Evolutionary conservation across 31 red algal genomes (phyloP).

Genomic region (Endocladia muricata): DNA sequence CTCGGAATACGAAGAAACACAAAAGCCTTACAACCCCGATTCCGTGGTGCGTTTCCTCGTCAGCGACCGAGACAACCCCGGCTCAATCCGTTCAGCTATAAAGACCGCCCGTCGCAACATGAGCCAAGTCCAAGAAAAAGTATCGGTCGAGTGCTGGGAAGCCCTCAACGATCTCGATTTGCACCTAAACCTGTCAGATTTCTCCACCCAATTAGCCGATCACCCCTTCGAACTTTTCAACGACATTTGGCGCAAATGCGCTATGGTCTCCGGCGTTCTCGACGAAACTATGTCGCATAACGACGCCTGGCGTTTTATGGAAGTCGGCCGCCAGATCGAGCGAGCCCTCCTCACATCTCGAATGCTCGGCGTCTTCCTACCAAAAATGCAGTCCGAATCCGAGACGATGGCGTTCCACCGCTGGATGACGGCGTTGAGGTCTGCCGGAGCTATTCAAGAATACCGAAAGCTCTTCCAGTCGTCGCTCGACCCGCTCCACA

Average conservation of each 20-base stretch:
- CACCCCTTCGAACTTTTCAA: background rate
- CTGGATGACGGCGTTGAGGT: background rate
- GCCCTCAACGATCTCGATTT: background rate
- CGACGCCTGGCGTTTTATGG: background rate
- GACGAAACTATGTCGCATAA: background rate
- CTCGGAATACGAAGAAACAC: background rate
- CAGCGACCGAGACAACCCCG: background rate
- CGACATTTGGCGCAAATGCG: background rate
- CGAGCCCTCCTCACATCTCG: background rate
- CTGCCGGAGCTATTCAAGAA: background rate
- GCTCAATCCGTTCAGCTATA: background rate
- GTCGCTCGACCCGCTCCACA: background rate
- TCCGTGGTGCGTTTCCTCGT: background rate
- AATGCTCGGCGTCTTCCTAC: background rate
- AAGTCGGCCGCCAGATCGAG: background rate
- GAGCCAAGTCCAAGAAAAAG: background rate
- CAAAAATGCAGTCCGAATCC: background rate
- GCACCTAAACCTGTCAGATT: background rate
- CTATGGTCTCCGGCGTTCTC: background rate
- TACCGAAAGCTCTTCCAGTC: background rate
- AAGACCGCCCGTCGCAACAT: background rate
- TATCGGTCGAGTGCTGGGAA: background rate
- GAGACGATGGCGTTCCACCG: background rate
- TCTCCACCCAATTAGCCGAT: background rate
- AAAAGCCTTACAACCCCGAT: background rate